Percentiles rank a stretch among this genome's conserved stretches.
phyloP scores from a whole-genome alignment of 2,329 filamentous ascomycete genomes.

The Curvularia hawaiiensis region DNA sequence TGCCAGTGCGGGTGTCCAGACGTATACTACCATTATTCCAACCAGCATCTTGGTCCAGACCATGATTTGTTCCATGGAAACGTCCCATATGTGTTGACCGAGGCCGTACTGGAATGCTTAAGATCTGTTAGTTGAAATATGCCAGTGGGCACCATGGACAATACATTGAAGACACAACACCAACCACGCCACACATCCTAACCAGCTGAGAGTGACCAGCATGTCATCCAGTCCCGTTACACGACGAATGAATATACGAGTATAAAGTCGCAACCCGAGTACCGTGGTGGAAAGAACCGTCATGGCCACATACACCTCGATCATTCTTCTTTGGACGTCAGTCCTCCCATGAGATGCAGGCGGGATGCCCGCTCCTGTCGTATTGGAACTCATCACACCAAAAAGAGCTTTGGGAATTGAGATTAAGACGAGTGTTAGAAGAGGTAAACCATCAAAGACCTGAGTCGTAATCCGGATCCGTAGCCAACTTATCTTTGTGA shows the following conservation, averaged over 20 bases:
- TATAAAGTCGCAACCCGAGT: constrained; percentile 23
- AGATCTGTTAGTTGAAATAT: constrained; percentile 2
- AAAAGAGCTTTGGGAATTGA: not conserved
- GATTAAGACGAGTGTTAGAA: constrained; percentile 1
- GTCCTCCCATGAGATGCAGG: constrained; percentile 15
- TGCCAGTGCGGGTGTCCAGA: constrained; percentile 29
- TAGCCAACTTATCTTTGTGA: constrained; percentile 15
- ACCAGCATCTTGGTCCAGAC: constrained; percentile 20
- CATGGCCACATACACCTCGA: constrained; percentile 20
- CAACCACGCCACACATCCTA: constrained; percentile 25
- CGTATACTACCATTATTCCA: constrained; percentile 24
- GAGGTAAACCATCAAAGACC: not conserved
- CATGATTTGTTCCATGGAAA: constrained; percentile 14
- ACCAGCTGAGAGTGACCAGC: constrained; percentile 21
- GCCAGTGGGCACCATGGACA: not conserved
- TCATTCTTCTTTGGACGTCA: constrained; percentile 16
- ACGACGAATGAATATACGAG: constrained; percentile 18
- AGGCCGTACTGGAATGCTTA: constrained; percentile 27
- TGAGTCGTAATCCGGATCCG: constrained; percentile 2
- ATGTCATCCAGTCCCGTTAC: constrained; percentile 21
- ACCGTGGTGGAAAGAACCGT: constrained; percentile 19
- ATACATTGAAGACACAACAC: constrained; percentile 17
- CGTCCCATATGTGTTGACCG: constrained; percentile 27
- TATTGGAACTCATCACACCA: constrained; percentile 6
- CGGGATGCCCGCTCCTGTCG: constrained; percentile 15